Evolutionary conservation across 129 eudicot genomes (phyloP), one percentile per base, ranked within the genome.

Genomic region (Flaveria linearis): DNA sequence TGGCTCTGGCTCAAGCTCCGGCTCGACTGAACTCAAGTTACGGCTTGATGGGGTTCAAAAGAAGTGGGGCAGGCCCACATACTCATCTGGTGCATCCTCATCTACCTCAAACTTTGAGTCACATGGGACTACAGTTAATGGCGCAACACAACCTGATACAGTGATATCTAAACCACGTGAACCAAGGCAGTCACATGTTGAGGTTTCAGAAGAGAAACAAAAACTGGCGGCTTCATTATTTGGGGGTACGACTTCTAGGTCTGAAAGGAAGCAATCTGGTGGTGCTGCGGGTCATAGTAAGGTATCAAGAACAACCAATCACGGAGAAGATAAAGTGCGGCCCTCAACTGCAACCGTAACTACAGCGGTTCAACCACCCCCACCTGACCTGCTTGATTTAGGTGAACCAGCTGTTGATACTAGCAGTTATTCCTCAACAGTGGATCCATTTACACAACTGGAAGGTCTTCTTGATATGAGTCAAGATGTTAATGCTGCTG

Each of bases 31-130:
- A 18, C 88, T 91, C 65, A 91, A 78, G 85, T 82, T 95, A 82
- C 89, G 96, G 43, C 96, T 94, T 2, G 98, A 94, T 81, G 98
- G 98, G 66, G 96, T 94, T 69, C 97, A 94, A 60, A 94, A 79
- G 81, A 94, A 91, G 68, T 94, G 98, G 98, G 98, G 98, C n/a
- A 85, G 81, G 78, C 91, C 96, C 41, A 68, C 82, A 0, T 87
- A 88, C 86, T 86, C 98, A 68, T 72, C 96, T 36, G 73, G 88
- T 26, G 69, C 91, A 18, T 90, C 97, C 8, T 89, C 97, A 76
- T 85, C 98, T 18, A 72, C 85, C 78, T 85, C 98, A 57, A 86
- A 70, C 77, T 70, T 88, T 46, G 91, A 88, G 71, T 75, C 84
- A 28, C 53, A 71, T 26, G 84, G 76, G 68, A 78, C 83, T 69